Conservation (phyloP, 2,329 filamentous ascomycete genomes). For the Neofusicoccum parvum region DNA sequence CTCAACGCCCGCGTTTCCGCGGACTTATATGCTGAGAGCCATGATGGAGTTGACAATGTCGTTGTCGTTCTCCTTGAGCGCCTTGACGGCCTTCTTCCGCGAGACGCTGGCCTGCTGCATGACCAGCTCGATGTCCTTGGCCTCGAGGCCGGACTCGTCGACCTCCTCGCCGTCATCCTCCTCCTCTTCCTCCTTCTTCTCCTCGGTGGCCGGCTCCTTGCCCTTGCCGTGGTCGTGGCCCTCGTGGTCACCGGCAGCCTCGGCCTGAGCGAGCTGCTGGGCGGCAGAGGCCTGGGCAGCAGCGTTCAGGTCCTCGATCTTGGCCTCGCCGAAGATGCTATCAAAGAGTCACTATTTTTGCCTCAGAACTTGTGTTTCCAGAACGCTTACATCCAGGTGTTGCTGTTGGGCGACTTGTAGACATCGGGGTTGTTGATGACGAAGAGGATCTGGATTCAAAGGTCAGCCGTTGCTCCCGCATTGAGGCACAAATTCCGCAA, state of each 20-base stretch:
- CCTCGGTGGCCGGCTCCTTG: slow-evolving; percentile 58
- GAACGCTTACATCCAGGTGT: slow-evolving; percentile 92
- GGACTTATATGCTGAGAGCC: slow-evolving; percentile 68
- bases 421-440: slow-evolving; percentile 99
- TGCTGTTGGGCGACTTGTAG: slow-evolving; percentile 98
- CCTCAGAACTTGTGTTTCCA: not conserved
- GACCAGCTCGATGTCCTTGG: slow-evolving; percentile 99
- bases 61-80: slow-evolving; percentile 98
- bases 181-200: slow-evolving; percentile 70
- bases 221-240: slow-evolving; percentile 64
- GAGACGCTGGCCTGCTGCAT: slow-evolving; percentile 98
- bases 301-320: slow-evolving; percentile 99
- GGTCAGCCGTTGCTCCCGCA: slow-evolving; percentile 7
- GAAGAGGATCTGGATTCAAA: slow-evolving; percentile 78
- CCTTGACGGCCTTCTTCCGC: slow-evolving; percentile 98
- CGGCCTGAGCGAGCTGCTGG: slow-evolving; percentile 84
- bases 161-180: slow-evolving; percentile 96
- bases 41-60: slow-evolving; percentile 99
- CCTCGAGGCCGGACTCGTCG: slow-evolving; percentile 90
- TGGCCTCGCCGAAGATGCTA: slow-evolving; percentile 99
- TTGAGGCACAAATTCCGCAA: not conserved
- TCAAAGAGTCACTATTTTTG: slow-evolving; percentile 29
- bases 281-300: slow-evolving; percentile 94
- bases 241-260: slow-evolving; percentile 65
- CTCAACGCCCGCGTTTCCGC: slow-evolving; percentile 1